Evolutionary conservation across 129 eudicot species (phyloP), one percentile per base, ranked within the genome.

Genomic region (Oenanthe sinensis): DNA sequence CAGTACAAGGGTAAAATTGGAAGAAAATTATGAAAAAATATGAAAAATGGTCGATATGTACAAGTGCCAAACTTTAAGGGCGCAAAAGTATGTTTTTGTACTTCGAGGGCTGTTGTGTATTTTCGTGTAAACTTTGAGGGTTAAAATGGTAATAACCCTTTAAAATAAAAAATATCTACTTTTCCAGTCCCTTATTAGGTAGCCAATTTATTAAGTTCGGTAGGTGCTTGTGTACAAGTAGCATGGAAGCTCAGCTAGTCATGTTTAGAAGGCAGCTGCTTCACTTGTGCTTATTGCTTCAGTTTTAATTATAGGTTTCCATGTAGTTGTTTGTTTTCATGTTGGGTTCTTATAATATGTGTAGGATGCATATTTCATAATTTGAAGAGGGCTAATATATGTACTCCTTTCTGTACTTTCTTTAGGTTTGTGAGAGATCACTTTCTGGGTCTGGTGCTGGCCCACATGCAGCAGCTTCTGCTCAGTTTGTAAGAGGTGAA

Each of bases 361-460:
- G 39, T 5, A 1, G 24, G 16, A 26, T 17, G 44, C 26, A 37
- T 11, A 58, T 15, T 43, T 13, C 15, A 4, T 49, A 8, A 15
- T 52, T 49, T 4, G 15, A 42, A n/a, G 74, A 22, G 1, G n/a
- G 40, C 43, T 60, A 47, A n/a, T 24, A 37, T 44, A 74, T 82
- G 79, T n/a, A 24, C 70, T 45, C 43, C 17, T 44, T 33, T 6
- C 37, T 30, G 17, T 78, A 67, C 62, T 44, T n/a, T 16, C 72
- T 71, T 39, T 79, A 93, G 98, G 96, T 94, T 19, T 95, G 98
- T 62, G 98, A 95, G 90, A 88, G 98, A 82, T 95, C 98, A 69
- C 92, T 95, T 58, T 95, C 98, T 84, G 98, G 97, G 62, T 88
- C 96, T 82, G 92, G 97, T 60, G 91, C 91, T 79, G 97, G 97